Percentiles rank a stretch among this genome's conserved stretches.
phyloP scores from a whole-genome alignment of 2,329 filamentous ascomycete genomes.

The Aspergillus sojae region DNA sequence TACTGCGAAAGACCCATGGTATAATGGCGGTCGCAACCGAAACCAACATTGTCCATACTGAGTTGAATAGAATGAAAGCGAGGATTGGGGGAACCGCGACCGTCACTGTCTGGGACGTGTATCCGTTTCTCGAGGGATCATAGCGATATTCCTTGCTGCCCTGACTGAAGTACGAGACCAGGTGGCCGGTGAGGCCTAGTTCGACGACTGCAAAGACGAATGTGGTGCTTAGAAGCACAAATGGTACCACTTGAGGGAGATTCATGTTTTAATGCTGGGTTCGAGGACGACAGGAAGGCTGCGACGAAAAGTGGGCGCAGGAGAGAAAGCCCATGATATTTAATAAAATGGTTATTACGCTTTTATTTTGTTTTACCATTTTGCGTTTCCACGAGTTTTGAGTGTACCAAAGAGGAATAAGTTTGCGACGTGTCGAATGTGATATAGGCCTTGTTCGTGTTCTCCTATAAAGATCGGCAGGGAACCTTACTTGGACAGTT shows the following conservation, averaged over 20 bases:
- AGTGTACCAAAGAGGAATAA: neutral
- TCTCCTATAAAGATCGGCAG: neutral
- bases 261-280: neutral
- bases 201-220: neutral
- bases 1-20: neutral
- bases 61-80: neutral
- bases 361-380: neutral
- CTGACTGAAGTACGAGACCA: neutral
- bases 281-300: neutral
- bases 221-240: neutral
- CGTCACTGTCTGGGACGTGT: neutral
- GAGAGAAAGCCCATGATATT: neutral
- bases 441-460: neutral
- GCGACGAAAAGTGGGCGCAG: neutral
- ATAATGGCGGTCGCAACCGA: neutral
- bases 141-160: neutral
- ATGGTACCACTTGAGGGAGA: neutral
- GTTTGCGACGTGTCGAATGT: neutral
- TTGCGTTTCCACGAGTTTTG: neutral
- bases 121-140: neutral
- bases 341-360: neutral
- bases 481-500: neutral
- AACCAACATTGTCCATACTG: neutral
- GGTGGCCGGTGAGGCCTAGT: neutral
- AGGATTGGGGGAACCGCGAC: neutral